Base-by-base conservation (phyloP, 164 flowering plant genomes). In the Vitis rupestris region DNA sequence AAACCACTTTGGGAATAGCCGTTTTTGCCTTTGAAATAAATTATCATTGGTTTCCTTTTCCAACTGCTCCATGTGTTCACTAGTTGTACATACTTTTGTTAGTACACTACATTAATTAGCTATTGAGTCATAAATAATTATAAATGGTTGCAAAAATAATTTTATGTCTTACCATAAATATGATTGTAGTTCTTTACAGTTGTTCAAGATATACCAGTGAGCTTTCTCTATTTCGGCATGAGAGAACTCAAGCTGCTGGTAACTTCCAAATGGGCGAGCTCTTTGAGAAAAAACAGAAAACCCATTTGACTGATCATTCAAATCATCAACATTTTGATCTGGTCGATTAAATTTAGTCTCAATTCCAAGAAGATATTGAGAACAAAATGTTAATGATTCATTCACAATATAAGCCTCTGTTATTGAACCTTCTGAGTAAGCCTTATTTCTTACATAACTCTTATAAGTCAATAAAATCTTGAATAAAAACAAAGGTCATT, bases 371-470 rank as follows among this genome's bases (percentile, higher is more conserved):
- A 19, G 23, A 19, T 19, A 19, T 19, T 19, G 23, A 19, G 23
- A 19, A 19, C 23, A 19, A 19, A 19, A 59, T 9, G 62, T 59
- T n/a, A 59, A 59, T 2, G 62, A 27, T 23, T 59, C 62, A 7
- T 30, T 59, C 15, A 59, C 44, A 59, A 59, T 59, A 47, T 59
- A 59, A 7, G 44, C 62, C n/a, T 59, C 62, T 8, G 44, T 37
- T 10, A 59, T 59, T 59, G 62, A 59, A 59, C 62, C 62, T 59
- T 59, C 47, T 11, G 47, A 37, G n/a, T n/a, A 47, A 27, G 62
- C 62, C 30, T 29, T 59, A 59, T 59, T 59, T 30, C 11, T 59
- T 2, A 59, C 47, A 29, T 59, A 59, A 10, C 9, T 9, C 47
- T 59, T 59, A 11, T 30, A 59, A 3, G 62, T 30, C 23, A 19